Conservation (phyloP, 257 asterid species). For the Przewalskia tangutica region DNA sequence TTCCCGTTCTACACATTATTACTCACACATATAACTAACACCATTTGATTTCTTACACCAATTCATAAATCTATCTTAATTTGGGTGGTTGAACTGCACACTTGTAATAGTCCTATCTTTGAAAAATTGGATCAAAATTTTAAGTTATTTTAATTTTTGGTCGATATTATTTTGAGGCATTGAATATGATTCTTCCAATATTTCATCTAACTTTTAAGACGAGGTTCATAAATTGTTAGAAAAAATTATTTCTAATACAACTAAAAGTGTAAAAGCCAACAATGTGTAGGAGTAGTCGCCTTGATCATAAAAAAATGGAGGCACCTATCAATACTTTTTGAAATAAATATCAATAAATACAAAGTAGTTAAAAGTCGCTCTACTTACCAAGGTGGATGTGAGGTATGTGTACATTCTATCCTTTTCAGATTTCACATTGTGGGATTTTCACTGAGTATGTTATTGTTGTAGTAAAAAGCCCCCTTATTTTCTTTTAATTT, state of each 20-base stretch:
- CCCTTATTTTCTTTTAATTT: neutral
- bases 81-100: neutral
- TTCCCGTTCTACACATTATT: no score
- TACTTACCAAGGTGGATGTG: no score
- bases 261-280: neutral
- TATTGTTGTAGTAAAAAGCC: constrained; percentile 8
- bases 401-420: no score
- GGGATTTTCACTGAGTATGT: no score
- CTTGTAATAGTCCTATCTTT: neutral
- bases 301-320: constrained; percentile 4
- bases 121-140: neutral
- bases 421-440: no score
- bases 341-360: neutral
- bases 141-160: neutral
- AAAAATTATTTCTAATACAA: neutral
- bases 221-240: neutral
- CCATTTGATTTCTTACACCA: neutral
- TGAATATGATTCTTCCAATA: neutral
- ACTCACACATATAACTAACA: neutral
- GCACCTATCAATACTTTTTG: constrained; percentile 3
- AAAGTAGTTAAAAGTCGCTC: no score
- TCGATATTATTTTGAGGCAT: neutral
- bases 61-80: neutral
- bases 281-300: neutral
- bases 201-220: neutral